A percentile compares a stretch with the other conserved stretches of the same genome.
phyloP scores from a whole-genome alignment of 495 filamentous ascomycete species.

The Platismatia glauca region DNA sequence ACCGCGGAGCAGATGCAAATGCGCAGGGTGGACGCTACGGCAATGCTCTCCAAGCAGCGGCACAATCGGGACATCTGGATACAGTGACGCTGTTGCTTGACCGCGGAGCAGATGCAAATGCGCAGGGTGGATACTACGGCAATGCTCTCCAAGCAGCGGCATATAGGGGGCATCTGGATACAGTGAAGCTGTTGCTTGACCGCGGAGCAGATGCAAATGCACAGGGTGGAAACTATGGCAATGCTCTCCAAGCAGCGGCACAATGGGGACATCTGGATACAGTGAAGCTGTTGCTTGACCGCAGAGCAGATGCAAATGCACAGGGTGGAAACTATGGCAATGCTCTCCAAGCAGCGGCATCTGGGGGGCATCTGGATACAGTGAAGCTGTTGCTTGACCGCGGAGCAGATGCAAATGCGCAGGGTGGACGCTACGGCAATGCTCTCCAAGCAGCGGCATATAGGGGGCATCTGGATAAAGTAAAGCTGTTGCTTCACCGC shows the following conservation, averaged over 20 bases:
- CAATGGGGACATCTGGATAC: not conserved
- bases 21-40: no score
- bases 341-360: not conserved
- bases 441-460: not conserved
- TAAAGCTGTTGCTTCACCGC: not conserved
- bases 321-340: not conserved
- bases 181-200: slow-evolving; percentile 22
- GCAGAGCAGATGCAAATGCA: not conserved
- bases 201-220: slow-evolving; percentile 19
- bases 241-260: not conserved
- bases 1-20: no score
- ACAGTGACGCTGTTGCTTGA: no score
- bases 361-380: not conserved
- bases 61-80: no score
- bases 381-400: not conserved
- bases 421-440: not conserved
- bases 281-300: not conserved
- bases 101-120: slow-evolving; percentile 5
- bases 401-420: not conserved
- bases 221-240: not conserved
- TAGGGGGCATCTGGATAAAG: not conserved
- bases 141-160: slow-evolving; percentile 27
- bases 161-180: not conserved
- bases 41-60: no score
- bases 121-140: slow-evolving; percentile 14